Conservation (phyloP, 768 basidiomycete genomes). For the Mycena kentingensis region DNA sequence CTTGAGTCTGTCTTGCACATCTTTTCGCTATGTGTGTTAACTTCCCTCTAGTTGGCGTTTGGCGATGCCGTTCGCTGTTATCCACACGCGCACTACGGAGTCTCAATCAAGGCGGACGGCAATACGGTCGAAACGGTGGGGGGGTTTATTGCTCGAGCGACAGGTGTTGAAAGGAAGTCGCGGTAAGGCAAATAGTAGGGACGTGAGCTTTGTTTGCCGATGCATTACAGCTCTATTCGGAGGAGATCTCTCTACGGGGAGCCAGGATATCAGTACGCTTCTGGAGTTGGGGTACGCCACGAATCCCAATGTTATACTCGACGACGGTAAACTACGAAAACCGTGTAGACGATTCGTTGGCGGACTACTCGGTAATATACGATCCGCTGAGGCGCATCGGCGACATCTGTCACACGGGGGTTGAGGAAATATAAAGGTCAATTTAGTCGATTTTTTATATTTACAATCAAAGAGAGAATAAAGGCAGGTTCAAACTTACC, state of each 20-base stretch:
- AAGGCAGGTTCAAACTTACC: no score
- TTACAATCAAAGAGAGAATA: no score
- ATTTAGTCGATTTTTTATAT: no score
- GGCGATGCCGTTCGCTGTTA: conserved; percentile 52
- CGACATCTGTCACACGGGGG: no score
- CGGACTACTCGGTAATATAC: no score
- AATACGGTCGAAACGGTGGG: conserved; percentile 35
- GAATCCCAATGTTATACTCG: no score
- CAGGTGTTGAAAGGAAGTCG: conserved; percentile 59
- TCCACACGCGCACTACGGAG: conserved; percentile 48
- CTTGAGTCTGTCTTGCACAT: no score
- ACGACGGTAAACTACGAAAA: no score
- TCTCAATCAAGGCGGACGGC: conserved; percentile 37
- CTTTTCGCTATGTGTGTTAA: conserved; percentile 5
- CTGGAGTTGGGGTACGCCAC: conserved; percentile 60
- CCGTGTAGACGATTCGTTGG: no score
- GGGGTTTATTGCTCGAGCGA: conserved; percentile 60
- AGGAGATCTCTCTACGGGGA: conserved; percentile 56
- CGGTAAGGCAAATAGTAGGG: conserved; percentile 59
- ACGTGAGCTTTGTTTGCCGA: conserved; percentile 49
- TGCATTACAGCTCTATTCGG: conserved; percentile 50
- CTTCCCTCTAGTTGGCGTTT: conserved; percentile 54
- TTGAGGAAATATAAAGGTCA: no score
- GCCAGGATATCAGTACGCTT: conserved; percentile 54
- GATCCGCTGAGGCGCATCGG: no score